phyloP scores from a whole-genome alignment of 2,329 filamentous ascomycete species.

The Monosporascus sp. region DNA sequence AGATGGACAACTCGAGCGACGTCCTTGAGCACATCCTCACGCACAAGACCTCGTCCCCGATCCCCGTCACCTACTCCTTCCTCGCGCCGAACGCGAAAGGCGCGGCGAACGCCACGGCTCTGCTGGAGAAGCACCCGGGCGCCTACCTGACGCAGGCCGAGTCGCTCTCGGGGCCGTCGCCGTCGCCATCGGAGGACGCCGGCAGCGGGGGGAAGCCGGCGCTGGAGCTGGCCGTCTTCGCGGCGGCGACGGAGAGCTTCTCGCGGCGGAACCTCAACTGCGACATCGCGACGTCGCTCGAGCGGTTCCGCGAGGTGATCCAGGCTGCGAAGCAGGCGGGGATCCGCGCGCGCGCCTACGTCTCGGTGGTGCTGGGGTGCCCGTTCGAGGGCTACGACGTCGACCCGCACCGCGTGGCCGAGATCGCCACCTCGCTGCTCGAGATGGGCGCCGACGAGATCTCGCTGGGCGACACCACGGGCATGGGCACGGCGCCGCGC shows the following conservation, averaged over 20 bases:
- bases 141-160: constrained; percentile 48
- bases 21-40: constrained; percentile 66
- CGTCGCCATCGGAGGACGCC: constrained; percentile 11
- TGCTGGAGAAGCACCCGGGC: constrained; percentile 48
- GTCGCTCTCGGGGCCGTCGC: constrained; percentile 22
- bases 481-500: constrained; percentile 64
- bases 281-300: constrained; percentile 67
- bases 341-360: constrained; percentile 69
- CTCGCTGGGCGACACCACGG: constrained; percentile 83
- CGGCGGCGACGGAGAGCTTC: constrained; percentile 76
- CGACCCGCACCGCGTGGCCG: constrained; percentile 56
- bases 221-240: constrained; percentile 74
- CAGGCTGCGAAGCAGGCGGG: constrained; percentile 58
- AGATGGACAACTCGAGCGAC: constrained; percentile 76
- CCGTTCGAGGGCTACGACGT: constrained; percentile 67
- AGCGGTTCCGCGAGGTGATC: constrained; percentile 66
- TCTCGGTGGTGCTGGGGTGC: constrained; percentile 76
- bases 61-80: constrained; percentile 69
- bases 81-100: constrained; percentile 74
- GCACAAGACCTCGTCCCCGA: constrained; percentile 46
- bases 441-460: constrained; percentile 91
- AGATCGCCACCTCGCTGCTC: constrained; percentile 64
- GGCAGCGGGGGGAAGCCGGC: constrained; percentile 39
- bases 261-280: constrained; percentile 80
- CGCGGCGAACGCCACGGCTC: constrained; percentile 54